Evolutionary conservation across 1,284 basidiomycete species (phyloP).

Genomic region (Ganoderma multipileum): DNA sequence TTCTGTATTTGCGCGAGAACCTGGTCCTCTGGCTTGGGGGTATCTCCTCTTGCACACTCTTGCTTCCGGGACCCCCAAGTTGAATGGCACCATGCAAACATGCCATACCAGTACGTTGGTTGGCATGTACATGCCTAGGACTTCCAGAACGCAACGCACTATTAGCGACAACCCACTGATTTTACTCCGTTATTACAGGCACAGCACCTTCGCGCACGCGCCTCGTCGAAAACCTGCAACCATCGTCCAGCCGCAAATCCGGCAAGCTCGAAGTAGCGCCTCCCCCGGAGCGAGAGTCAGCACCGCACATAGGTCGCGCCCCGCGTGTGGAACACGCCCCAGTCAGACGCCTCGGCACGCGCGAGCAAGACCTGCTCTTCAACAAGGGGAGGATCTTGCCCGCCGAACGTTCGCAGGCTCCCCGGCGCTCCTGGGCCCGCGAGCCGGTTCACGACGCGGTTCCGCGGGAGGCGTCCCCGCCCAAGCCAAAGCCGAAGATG

Average conservation of each 20-base stretch:
- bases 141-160: neutral
- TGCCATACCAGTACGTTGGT: no score
- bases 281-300: conserved; percentile 14
- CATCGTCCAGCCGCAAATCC: conserved; percentile 32
- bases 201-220: conserved; percentile 41
- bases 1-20: no score
- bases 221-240: conserved; percentile 46
- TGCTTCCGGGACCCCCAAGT: no score
- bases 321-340: neutral
- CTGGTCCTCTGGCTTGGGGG: no score
- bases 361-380: conserved; percentile 9
- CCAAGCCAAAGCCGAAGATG: conserved; percentile 22
- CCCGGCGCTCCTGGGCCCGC: no score
- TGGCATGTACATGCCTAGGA: no score
- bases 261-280: conserved; percentile 42
- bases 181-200: neutral
- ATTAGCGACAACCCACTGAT: neutral
- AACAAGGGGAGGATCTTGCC: neutral
- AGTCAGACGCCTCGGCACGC: conserved; percentile 4
- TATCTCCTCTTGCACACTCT: no score
- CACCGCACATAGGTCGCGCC: conserved; percentile 20
- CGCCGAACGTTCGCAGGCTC: no score
- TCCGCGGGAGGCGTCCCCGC: no score
- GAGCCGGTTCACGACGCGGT: no score
- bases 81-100: no score